Base-by-base conservation (phyloP, 2,329 filamentous ascomycete genomes). In the Aaosphaeria pasadenensis region DNA sequence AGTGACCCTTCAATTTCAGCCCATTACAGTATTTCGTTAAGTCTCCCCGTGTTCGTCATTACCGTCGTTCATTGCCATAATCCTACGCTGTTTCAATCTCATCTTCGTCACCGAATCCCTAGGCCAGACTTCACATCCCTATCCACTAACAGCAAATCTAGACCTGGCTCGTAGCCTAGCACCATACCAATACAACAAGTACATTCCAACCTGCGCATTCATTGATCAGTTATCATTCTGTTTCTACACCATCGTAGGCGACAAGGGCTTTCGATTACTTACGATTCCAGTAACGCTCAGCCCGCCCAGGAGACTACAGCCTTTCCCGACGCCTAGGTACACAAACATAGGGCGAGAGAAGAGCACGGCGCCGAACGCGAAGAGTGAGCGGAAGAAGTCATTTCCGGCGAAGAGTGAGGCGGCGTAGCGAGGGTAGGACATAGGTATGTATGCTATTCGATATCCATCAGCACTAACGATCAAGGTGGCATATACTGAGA, bases 331-430 rank as follows among this genome's bases (percentile, higher is more conserved):
- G 32, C 82, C 81, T 4, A 85, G 62, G 56, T 82, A 77, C 9
- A 67, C 61, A 50, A 77, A 86, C 45, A 86, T 71, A 9, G 82
- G 81, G 39, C 77, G 71, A 0, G 78, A 75, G 55, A 83, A 84
- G 11, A 84, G 61, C 32, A 85, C 73, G 30, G 77, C 78, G 1
- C 75, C 81, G 47, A 77, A 82, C 4, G 82, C 83, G 6, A 85
- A 70, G 1, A 79, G 74, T 3, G 56, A 61, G 33, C 82, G 68
- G 13, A 83, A 60, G 4, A 86, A 76, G 0, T 82, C 52, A 35
- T 83, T 83, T 3, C 82, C 82, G 1, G 85, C 83, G 1, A 86
- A 75, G 0, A 81, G 83, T 4, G 42, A 47, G 13, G 54, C 50
- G 7, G 48, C 48, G 35, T 51, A 49, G 33, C 46, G 78, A 81